phyloP scores from a whole-genome alignment of 106 monocot genomes.

The Cymbidium sinense region DNA sequence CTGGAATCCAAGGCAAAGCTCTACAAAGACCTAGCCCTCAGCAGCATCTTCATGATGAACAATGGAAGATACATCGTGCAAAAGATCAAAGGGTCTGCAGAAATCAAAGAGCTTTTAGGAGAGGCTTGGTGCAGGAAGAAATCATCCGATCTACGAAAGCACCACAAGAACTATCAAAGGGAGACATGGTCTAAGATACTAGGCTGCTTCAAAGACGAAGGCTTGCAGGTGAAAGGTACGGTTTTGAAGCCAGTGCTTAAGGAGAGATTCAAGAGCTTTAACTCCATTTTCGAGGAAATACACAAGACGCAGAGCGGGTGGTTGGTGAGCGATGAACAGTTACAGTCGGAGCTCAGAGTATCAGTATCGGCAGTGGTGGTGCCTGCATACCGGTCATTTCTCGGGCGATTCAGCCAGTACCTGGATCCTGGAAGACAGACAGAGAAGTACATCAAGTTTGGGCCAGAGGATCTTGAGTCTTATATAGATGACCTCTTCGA shows the following conservation, averaged over 20 bases:
- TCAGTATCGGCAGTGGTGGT: slow-evolving; percentile 18
- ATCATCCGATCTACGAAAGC: slow-evolving; percentile 20
- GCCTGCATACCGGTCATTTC: slow-evolving; percentile 21
- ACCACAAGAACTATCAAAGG: slow-evolving; percentile 30
- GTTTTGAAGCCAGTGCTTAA: slow-evolving; percentile 18
- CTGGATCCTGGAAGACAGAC: slow-evolving; percentile 23
- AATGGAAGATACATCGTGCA: slow-evolving; percentile 73
- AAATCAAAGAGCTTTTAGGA: slow-evolving; percentile 30
- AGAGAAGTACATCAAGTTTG: slow-evolving; percentile 27
- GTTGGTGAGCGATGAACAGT: slow-evolving; percentile 24
- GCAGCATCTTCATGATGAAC: slow-evolving; percentile 72
- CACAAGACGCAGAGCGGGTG: slow-evolving; percentile 24
- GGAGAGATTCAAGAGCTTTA: slow-evolving; percentile 30
- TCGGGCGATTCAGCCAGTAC: slow-evolving; percentile 16
- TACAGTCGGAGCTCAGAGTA: slow-evolving; percentile 26
- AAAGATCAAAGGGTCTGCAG: slow-evolving; percentile 49
- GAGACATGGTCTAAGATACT: slow-evolving; percentile 23
- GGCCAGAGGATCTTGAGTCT: slow-evolving; percentile 18
- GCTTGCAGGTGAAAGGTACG: slow-evolving; percentile 8
- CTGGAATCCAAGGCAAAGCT: slow-evolving; percentile 57
- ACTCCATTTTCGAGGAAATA: slow-evolving; percentile 22
- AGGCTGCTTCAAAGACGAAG: slow-evolving; percentile 23
- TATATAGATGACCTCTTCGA: slow-evolving; percentile 22
- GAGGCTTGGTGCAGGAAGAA: slow-evolving; percentile 22
- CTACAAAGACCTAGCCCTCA: slow-evolving; percentile 53